Evolutionary conservation across 176 grass and related monocot species (phyloP), one percentile per base, ranked within the genome.

Genomic region (Zizania latifolia): DNA sequence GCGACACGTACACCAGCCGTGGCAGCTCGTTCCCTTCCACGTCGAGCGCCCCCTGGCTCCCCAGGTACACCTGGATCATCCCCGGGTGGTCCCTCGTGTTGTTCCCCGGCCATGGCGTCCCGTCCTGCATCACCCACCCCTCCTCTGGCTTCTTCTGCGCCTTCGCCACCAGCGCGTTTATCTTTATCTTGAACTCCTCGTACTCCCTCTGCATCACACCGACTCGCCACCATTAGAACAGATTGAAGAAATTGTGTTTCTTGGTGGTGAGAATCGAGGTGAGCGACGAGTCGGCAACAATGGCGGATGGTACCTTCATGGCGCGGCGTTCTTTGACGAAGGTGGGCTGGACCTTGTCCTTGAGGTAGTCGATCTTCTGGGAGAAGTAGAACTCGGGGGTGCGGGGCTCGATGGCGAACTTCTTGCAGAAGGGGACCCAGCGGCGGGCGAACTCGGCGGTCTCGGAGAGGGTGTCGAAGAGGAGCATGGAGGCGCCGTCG

Each of bases 361-460:
- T 97, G 83, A 97, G 87, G 65, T 97, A 97, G 60, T 97, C 94
- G 35, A 97, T 97, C 88, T 97, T 97, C 76, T 97, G 90, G 0
- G 94, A 97, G 90, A 97, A 97, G 82, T 97, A 97, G 86, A 91
- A 97, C 77, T 97, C 93, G 0, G 94, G 94, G 3, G 94, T 81
- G 14, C 94, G 82, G 0, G 94, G 94, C 86, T 97, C 94, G 39
- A 97, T 83, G 78, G 45, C 31, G 80, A 93, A 82, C 86, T 97
- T 97, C 86, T 97, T 97, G 83, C 94, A 97, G 80, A 97, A 97
- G 14, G 94, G 94, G 55, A 97, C 94, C 94, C 94, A 97, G 0
- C 90, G 76, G 6, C 94, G 71, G 10, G 94, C 94, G 81, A 97
- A 97, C 78, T 97, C 90, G 1, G 94, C 90, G 0, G 94, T 97